Evolutionary conservation across 139 green algal species (phyloP).

Genomic region (Volvox reticuliferus): DNA sequence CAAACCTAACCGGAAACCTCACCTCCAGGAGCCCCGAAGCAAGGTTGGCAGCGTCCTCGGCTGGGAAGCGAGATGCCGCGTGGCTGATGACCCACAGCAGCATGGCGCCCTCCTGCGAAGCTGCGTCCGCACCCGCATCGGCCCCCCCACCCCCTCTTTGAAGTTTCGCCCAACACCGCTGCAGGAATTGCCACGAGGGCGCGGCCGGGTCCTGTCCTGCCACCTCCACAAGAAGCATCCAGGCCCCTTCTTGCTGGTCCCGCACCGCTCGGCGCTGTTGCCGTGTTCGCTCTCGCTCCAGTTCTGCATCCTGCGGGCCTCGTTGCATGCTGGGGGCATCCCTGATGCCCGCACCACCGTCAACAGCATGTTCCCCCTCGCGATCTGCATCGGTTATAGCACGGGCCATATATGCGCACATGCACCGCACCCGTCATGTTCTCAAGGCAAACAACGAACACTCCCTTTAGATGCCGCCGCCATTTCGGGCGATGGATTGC

Average conservation of each 20-base stretch:
- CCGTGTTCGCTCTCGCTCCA: background rate
- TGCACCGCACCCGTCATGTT: too few relatives aligned
- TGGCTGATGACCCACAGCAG: constrained; percentile 80
- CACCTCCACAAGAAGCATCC: constrained; percentile 76
- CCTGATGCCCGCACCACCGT: too few relatives aligned
- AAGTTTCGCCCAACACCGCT: constrained; percentile 65
- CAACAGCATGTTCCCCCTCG: too few relatives aligned
- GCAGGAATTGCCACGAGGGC: constrained; percentile 83
- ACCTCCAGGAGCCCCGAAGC: constrained; percentile 72
- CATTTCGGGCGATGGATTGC: too few relatives aligned
- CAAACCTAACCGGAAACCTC: background rate
- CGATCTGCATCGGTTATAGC: too few relatives aligned
- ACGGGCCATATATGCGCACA: too few relatives aligned
- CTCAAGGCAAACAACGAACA: too few relatives aligned
- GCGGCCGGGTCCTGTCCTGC: constrained; percentile 67
- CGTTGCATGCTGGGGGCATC: background rate
- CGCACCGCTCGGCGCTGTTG: background rate
- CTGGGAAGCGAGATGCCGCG: constrained; percentile 72
- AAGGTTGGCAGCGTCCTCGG: constrained; percentile 66
- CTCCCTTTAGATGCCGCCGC: too few relatives aligned
- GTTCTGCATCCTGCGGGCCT: background rate
- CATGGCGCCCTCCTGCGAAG: constrained; percentile 50
- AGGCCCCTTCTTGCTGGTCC: constrained; percentile 59
- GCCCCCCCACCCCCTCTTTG: constrained; percentile 17
- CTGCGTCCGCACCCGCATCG: background rate